Percentiles rank a stretch among this genome's conserved stretches.
Conservation (phyloP, 345 rosid species). For the Cardamine resedifolia region DNA sequence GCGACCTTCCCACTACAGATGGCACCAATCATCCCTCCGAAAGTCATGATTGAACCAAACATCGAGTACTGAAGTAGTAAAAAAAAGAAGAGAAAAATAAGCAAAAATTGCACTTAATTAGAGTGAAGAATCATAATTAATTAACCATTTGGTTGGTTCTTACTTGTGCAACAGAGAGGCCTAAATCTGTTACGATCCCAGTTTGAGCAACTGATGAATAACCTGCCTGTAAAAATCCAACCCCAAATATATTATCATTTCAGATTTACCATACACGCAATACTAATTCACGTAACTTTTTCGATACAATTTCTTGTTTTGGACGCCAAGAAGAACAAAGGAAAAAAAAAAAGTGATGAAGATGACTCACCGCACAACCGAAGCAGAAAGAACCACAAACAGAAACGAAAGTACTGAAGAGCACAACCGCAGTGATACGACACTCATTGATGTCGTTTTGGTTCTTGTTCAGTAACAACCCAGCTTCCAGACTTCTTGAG, state of each 20-base stretch:
- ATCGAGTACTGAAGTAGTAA: slow-evolving; percentile 35
- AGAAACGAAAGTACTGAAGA: slow-evolving; percentile 43
- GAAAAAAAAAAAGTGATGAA: neutral
- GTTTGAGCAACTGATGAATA: slow-evolving; percentile 49
- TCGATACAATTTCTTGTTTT: neutral
- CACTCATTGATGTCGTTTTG: slow-evolving; percentile 37
- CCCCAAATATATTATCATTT: neutral
- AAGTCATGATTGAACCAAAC: slow-evolving; percentile 43
- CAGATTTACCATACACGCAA: neutral
- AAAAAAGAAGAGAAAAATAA: neutral
- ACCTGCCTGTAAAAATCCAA: slow-evolving; percentile 38
- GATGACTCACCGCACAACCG: slow-evolving; percentile 42
- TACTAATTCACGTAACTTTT: neutral
- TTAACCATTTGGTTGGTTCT: slow-evolving; percentile 1
- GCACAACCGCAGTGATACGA: slow-evolving; percentile 33
- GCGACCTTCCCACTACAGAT: slow-evolving; percentile 39
- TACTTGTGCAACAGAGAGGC: slow-evolving; percentile 46
- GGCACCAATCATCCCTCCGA: slow-evolving; percentile 46
- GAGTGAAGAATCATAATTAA: neutral
- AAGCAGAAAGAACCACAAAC: slow-evolving; percentile 45
- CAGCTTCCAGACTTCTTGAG: slow-evolving; percentile 30
- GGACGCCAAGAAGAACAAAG: neutral
- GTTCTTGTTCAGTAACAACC: slow-evolving; percentile 30
- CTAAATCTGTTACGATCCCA: slow-evolving; percentile 44
- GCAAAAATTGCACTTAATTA: neutral